Percentiles rank a stretch among this genome's conserved stretches.
Evolutionary conservation across 2,329 filamentous ascomycete species (phyloP).

Genomic region (Fusarium sp.): DNA sequence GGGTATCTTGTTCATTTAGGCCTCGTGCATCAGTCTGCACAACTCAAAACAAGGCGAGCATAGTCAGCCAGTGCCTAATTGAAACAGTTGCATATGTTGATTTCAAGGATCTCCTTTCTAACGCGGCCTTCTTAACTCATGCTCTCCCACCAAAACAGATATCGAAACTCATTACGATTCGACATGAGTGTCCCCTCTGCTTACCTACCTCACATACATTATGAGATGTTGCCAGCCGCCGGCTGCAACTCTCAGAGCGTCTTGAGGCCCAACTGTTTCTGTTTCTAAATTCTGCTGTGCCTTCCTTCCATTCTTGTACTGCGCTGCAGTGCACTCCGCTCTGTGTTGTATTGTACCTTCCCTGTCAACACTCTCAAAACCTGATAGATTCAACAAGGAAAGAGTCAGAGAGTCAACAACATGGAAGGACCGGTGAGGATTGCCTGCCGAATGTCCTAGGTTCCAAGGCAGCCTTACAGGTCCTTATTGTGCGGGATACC

Average conservation of each 20-base stretch:
- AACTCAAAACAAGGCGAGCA: conserved; percentile 10
- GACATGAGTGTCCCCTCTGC: conserved; percentile 13
- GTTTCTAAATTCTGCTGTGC: conserved; percentile 15
- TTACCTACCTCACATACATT: conserved; percentile 17
- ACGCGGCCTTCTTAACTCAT: conserved; percentile 39
- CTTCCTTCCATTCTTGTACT: background rate
- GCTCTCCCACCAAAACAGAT: conserved; percentile 26
- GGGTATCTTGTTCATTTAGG: conserved; percentile 26
- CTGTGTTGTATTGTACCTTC: background rate
- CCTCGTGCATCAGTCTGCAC: conserved; percentile 23
- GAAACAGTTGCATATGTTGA: conserved; percentile 29
- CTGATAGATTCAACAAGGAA: conserved; percentile 11
- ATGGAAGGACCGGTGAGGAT: conserved; percentile 12
- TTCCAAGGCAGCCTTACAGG: background rate
- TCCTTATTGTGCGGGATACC: background rate
- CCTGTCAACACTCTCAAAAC: conserved; percentile 11
- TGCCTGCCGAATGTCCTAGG: conserved; percentile 3
- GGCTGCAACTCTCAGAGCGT: conserved; percentile 10
- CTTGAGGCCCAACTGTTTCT: conserved; percentile 36
- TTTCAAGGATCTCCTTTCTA: conserved; percentile 24
- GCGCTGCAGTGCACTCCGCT: background rate
- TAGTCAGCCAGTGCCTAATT: conserved; percentile 21
- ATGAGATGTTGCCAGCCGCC: conserved; percentile 28
- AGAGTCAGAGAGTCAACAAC: conserved; percentile 12
- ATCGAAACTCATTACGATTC: conserved; percentile 20